Percentiles rank a stretch among this genome's conserved stretches.
These are phyloP conservation scores for Apiotrichum gracile DNA, from an alignment of 1,284 basidiomycete species.

Conservation along the genomic window DNA sequence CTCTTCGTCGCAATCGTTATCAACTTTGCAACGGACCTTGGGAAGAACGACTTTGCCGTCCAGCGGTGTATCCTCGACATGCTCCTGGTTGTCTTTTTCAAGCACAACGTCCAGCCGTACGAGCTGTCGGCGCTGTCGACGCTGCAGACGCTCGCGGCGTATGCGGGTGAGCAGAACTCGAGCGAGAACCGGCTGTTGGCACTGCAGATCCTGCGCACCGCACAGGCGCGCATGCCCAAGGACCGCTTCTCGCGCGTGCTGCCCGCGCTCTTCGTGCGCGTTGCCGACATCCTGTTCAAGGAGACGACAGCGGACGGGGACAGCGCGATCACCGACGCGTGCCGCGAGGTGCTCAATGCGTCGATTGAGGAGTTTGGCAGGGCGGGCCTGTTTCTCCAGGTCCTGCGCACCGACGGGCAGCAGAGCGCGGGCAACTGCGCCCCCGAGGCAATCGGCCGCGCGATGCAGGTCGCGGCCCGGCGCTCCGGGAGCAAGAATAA, in stretches of 20 bases:
- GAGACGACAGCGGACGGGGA: constrained; percentile 7
- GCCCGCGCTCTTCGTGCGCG: constrained; percentile 22
- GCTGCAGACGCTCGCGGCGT: constrained; percentile 26
- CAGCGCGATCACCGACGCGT: constrained; percentile 7
- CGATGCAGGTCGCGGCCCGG: constrained; percentile 3
- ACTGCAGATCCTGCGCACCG: constrained; percentile 29
- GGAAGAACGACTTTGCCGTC: constrained; percentile 18
- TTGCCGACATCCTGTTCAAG: constrained; percentile 22
- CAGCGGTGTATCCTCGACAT: constrained; percentile 36
- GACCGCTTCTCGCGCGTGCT: constrained; percentile 25
- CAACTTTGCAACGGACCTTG: constrained; percentile 26
- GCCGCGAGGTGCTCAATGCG: constrained; percentile 6
- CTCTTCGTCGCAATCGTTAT: constrained; percentile 34
- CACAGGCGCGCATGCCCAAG: constrained; percentile 22
- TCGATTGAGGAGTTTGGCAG: constrained; percentile 18
- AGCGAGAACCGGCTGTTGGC: constrained; percentile 32
- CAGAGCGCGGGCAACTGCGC: neutral
- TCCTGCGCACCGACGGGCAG: constrained; percentile 16
- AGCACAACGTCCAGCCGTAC: constrained; percentile 32
- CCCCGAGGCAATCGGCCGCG: constrained; percentile 2
- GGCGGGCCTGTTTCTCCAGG: constrained; percentile 31
- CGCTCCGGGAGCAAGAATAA: neutral
- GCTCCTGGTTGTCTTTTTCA: constrained; percentile 35
- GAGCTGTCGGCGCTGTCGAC: constrained; percentile 28
- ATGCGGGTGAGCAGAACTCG: constrained; percentile 17